Base-by-base conservation (phyloP, 257 asterid genomes). In the Fraxinus anomala region DNA sequence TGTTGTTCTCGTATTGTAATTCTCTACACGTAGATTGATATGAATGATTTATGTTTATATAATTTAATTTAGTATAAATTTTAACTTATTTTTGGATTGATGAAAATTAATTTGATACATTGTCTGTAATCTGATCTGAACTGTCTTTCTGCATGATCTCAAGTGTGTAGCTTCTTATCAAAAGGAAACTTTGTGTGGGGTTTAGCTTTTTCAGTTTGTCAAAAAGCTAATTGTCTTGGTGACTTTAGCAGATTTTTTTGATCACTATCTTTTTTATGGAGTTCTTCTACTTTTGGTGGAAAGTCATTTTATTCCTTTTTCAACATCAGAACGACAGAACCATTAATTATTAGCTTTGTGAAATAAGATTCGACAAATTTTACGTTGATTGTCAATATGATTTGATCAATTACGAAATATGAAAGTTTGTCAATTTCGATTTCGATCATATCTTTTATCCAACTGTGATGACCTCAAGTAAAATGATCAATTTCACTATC, bases 121-220 rank as follows among this genome's bases (percentile, higher is more conserved):
- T 6, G 68, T 63, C 69, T 63, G 66, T 71, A 12, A 26, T 28
- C 8, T 67, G 23, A 39, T 77, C 36, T 11, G 54, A 51, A 70
- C 10, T 72, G 65, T 63, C 28, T 16, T 66, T 47, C 14, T 23
- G 24, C 21, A 63, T 68, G 69, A 47, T 76, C 17, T 21, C 37
- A 74, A 28, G 63, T 21, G 42, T 66, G 77, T 37, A 33, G 70
- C 77, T 75, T 80, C 82, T 83, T 80, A 79, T 77, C 86, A 76
- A 73, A 87, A 71, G 84, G 77, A 75, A 42, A 68, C 79, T 72
- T 77, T 70, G 68, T 63, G 69, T 75, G 63, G 80, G 87, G 80
- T 78, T 76, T 47, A 74, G 59, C 87, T 68, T 88, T 80, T 80
- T 82, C 75, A 75, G 88, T 88, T 87, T 90, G 87, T 81, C 85